phyloP scores from a whole-genome alignment of 2,329 filamentous ascomycete species.

The Fusarium algeriense region DNA sequence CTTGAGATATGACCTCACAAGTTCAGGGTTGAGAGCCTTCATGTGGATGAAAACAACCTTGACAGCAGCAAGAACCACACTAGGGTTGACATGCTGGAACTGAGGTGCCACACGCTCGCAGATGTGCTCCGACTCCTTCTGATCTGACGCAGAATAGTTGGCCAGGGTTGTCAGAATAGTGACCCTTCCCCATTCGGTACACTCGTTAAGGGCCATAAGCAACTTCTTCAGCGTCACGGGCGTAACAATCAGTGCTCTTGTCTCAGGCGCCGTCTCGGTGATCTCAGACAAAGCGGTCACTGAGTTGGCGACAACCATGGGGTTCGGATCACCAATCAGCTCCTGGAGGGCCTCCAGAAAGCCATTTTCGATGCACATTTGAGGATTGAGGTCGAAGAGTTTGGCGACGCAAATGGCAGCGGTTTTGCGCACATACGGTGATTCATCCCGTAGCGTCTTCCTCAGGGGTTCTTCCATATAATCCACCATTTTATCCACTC shows the following conservation, averaged over 20 bases:
- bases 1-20: constrained; percentile 88
- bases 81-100: constrained; percentile 98
- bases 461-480: constrained; percentile 99
- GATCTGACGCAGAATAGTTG: constrained; percentile 86
- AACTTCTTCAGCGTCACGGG: constrained; percentile 91
- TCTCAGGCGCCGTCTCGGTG: constrained; percentile 89
- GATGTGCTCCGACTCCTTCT: constrained; percentile 97
- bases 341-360: constrained; percentile 95
- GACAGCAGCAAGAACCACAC: constrained; percentile 95
- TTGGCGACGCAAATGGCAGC: constrained; percentile 98
- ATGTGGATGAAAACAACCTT: constrained; percentile 99
- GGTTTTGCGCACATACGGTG: constrained; percentile 97
- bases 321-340: constrained; percentile 96
- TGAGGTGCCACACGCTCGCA: constrained; percentile 96
- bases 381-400: constrained; percentile 92
- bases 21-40: constrained; percentile 82
- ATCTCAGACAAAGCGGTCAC: constrained; percentile 96
- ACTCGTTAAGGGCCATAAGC: constrained; percentile 95
- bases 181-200: constrained; percentile 97
- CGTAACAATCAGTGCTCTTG: constrained; percentile 85
- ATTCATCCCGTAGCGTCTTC: constrained; percentile 97
- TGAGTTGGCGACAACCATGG: constrained; percentile 98
- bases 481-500: constrained; percentile 99
- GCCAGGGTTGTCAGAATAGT: constrained; percentile 92
- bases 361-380: constrained; percentile 95